Evolutionary conservation across 2,329 filamentous ascomycete species (phyloP), one percentile per base, ranked within the genome.

Genomic region (Alternaria solani): DNA sequence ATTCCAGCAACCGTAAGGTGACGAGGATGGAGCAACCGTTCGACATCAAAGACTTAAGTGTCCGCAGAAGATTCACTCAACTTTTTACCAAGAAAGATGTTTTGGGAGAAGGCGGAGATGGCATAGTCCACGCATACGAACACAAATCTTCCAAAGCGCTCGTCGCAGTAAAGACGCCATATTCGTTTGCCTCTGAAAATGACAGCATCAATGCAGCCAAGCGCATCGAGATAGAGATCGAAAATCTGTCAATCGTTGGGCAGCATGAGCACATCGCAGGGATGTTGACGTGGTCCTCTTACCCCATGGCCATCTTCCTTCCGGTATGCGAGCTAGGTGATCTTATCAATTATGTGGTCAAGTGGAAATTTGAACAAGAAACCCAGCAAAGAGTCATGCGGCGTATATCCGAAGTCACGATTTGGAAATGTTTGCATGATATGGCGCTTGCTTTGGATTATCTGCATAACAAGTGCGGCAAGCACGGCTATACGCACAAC

Each of bases 401-500:
- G 34, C 56, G 42, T 1, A 42, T 67, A 8, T 63, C 68, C 5
- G 74, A 76, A 46, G 44, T 62, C 1, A 72, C 71, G 0, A 46
- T 76, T 9, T 74, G 71, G 67, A 76, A 75, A 51, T 36, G 72
- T 9, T 55, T 74, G 12, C 49, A 47, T 5, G 72, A 75, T 25
- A 61, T 74, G 54, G 51, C 47, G n/a, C 58, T 71, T 7, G 73
- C 51, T 3, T 51, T 75, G 0, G 42, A 71, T 25, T 63, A 60
- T 41, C 18, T 77, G 3, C 72, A 75, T 28, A 66, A 70, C 28
- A 11, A 51, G 9, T 41, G 63, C 26, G 38, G 47, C 14, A 30
- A 25, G 1, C 42, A 58, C 7, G 38, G 51, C 8, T 65, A 97
- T 57, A 81, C 97, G 38, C 95, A 98, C 74, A 93, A 93, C 32